Conservation (phyloP, 768 basidiomycete species). For the Lactifluus hygrophoroides region DNA sequence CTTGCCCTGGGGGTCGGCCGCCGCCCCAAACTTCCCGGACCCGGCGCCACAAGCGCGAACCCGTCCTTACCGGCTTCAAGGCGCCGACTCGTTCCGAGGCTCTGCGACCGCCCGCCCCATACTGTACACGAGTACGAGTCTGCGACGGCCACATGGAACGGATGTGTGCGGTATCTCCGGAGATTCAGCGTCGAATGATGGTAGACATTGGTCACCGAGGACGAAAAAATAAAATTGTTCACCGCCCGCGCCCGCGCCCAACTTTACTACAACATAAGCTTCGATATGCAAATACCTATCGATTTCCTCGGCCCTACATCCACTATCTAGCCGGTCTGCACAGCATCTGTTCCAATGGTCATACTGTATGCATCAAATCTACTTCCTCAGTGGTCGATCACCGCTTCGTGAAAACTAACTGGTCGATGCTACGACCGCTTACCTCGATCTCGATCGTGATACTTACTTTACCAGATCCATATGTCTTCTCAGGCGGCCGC, state of each 20-base stretch:
- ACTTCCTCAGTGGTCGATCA: not conserved
- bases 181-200: not conserved
- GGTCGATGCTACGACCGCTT: not conserved
- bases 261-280: not conserved
- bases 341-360: too few relatives aligned
- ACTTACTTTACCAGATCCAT: not conserved
- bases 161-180: too few relatives aligned
- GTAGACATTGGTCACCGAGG: not conserved
- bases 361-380: too few relatives aligned
- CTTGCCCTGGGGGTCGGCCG: not conserved
- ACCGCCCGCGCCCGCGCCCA: not conserved
- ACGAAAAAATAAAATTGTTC: not conserved
- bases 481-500: not conserved
- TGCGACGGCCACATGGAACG: not conserved
- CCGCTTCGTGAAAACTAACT: not conserved
- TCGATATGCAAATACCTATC: too few relatives aligned
- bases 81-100: not conserved
- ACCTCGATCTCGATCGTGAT: not conserved
- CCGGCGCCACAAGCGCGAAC: not conserved
- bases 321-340: not conserved
- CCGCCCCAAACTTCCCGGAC: not conserved
- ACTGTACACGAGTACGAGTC: not conserved
- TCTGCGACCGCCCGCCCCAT: not conserved
- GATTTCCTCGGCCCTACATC: too few relatives aligned
- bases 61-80: not conserved